phyloP scores from a whole-genome alignment of 371 early-diverging fungal species.

The Synchytrium microbalum region DNA sequence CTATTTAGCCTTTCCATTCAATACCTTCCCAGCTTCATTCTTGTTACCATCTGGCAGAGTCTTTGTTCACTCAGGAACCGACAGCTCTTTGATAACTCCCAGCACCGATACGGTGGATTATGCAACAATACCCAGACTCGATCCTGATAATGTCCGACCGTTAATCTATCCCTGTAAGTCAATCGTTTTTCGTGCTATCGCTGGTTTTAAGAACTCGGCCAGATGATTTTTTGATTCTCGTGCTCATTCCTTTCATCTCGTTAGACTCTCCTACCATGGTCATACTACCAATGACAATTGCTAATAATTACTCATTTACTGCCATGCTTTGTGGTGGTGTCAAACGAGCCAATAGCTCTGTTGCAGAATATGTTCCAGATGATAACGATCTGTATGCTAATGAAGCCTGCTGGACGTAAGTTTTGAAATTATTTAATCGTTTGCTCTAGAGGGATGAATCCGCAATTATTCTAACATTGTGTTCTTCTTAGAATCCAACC shows the following conservation, averaged over 20 bases:
- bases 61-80: background rate
- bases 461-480: too few relatives aligned
- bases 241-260: too few relatives aligned
- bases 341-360: background rate
- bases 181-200: too few relatives aligned
- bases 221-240: too few relatives aligned
- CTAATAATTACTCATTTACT: conserved; percentile 17
- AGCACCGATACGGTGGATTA: background rate
- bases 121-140: background rate
- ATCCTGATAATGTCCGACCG: background rate
- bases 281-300: conserved; percentile 25
- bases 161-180: conserved; percentile 13
- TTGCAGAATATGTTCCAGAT: background rate
- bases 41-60: background rate
- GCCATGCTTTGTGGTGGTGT: conserved; percentile 31
- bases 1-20: background rate
- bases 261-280: conserved; percentile 26
- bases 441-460: too few relatives aligned
- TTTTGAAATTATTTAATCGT: background rate
- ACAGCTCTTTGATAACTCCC: background rate
- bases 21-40: background rate
- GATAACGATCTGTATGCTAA: conserved; percentile 1
- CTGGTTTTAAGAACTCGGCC: too few relatives aligned
- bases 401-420: background rate
- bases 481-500: conserved; percentile 1